Base-by-base conservation (phyloP, 495 filamentous ascomycete species). In the Penicillium simplicissimum region DNA sequence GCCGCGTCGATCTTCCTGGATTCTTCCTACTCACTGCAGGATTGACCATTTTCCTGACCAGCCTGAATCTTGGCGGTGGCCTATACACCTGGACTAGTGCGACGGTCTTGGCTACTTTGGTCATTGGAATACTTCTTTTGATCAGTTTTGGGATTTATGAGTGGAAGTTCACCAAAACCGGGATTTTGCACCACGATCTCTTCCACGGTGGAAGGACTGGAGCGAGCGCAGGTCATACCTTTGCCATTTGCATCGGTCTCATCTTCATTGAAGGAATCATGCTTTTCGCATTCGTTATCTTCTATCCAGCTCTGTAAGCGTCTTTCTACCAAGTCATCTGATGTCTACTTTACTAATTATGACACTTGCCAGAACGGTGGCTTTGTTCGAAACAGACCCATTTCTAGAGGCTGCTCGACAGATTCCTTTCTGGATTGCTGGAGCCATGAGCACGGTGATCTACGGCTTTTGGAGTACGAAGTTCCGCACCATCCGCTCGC, bases 241-340 rank as follows among this genome's bases (percentile, higher is more conserved):
- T 59, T 33, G 61, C 49, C 31, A 48, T 63, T 9, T 63, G 49
- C 42, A 38, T 63, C 48, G 61, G 37, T 4, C 55, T 63, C 21
- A 63, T 63, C n/a, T 63, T 63, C 35, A 55, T 63, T 13, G 55
- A 63, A 48, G 61, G 55, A 3, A 58, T 63, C 21, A 14, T 55
- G 13, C 56, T 63, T 8, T 63, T 63, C 35, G 40, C 55, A 21
- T 63, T 58, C 42, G 40, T 53, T 9, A 63, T 63, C 0, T 59
- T 63, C 51, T 63, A 63, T 19, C 61, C 55, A 0, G 23, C 42
- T 21, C 31, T 63, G 61, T 63, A 34, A 49, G 55, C n/a, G 15
- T n/a, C 31, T 23, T 45, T 35, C 13, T 0, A 0, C 38, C 15
- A 13, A 8, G 45, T 14, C 21, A 48, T 48, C 11, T 14, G 9